Evolutionary conservation across 192 early-diverging fungal species (phyloP).

Genomic region (Geranomyces variabilis): DNA sequence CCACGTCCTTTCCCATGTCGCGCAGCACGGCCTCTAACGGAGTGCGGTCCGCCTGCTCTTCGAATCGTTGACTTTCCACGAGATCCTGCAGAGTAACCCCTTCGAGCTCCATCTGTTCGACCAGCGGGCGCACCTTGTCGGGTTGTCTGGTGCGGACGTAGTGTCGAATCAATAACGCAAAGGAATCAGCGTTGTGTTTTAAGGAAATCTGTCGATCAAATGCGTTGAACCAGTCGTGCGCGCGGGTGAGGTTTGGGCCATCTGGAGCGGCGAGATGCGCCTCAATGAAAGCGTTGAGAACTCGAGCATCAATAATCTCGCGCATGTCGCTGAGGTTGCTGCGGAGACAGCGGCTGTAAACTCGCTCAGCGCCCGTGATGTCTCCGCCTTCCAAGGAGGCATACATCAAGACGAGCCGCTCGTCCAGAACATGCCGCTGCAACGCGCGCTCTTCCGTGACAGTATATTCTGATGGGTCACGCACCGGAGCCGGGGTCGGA

Average conservation of each 20-base stretch:
- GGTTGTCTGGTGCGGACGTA: slow-evolving; percentile 56
- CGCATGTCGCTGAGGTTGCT: slow-evolving; percentile 72
- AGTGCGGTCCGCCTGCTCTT: slow-evolving; percentile 33
- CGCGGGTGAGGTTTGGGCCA: slow-evolving; percentile 38
- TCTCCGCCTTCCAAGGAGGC: slow-evolving; percentile 77
- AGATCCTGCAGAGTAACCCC: slow-evolving; percentile 17
- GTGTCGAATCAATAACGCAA: slow-evolving; percentile 76
- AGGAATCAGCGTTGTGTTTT: slow-evolving; percentile 70
- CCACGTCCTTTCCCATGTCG: slow-evolving; percentile 26
- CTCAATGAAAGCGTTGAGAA: slow-evolving; percentile 86
- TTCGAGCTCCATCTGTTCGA: slow-evolving; percentile 49
- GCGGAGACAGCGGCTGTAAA: slow-evolving; percentile 67
- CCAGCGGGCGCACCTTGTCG: slow-evolving; percentile 52
- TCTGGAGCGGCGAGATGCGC: slow-evolving; percentile 46
- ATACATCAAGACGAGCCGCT: slow-evolving; percentile 39
- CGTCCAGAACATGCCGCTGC: slow-evolving; percentile 10
- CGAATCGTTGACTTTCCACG: slow-evolving; percentile 30
- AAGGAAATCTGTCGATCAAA: slow-evolving; percentile 57
- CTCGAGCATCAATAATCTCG: slow-evolving; percentile 64
- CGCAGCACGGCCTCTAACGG: slow-evolving; percentile 36
- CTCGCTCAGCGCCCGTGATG: slow-evolving; percentile 71
- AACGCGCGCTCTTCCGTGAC: background rate
- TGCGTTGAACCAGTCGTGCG: slow-evolving; percentile 73
- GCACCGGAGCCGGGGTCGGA: too few relatives aligned
- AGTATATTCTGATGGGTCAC: too few relatives aligned